A percentile compares a stretch with the other conserved stretches of the same genome.
Evolutionary conservation across 176 grass and related monocot genomes (phyloP).

Genomic region (Aechmea fasciata): DNA sequence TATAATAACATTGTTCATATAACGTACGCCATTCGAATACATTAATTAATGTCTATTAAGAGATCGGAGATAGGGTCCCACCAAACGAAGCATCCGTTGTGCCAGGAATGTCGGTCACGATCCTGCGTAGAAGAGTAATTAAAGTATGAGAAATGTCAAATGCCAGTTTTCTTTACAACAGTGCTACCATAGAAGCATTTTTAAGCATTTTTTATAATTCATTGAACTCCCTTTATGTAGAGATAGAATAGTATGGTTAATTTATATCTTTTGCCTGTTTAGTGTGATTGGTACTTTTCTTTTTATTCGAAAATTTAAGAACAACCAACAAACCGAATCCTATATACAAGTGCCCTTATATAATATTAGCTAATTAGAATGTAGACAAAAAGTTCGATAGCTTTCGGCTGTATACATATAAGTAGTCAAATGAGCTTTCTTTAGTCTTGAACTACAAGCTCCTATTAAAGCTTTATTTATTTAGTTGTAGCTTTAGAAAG

Average conservation of each 20-base stretch:
- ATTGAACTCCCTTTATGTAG: neutral
- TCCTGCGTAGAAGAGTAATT: conserved; percentile 30
- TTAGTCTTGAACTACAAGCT: too few species aligned
- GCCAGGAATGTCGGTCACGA: conserved; percentile 88
- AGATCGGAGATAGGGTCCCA: conserved; percentile 35
- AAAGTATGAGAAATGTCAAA: too few species aligned
- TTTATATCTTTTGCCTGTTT: neutral
- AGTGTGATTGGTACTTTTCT: neutral
- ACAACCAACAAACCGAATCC: too few species aligned
- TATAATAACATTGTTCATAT: neutral
- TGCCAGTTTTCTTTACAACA: too few species aligned
- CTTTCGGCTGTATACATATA: too few species aligned
- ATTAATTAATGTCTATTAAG: neutral
- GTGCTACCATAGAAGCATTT: too few species aligned
- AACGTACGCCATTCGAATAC: neutral
- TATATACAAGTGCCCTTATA: too few species aligned
- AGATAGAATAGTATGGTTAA: neutral
- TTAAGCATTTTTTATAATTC: too few species aligned
- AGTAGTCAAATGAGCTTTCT: too few species aligned
- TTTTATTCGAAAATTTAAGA: neutral
- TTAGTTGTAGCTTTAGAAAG: neutral
- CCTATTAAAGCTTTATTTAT: neutral
- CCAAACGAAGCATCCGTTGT: conserved; percentile 82
- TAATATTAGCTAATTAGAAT: too few species aligned
- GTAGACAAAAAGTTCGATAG: too few species aligned